Percentiles rank a stretch among this genome's conserved stretches.
Conservation (phyloP, 2,329 filamentous ascomycete species). For the Venturia effusa region DNA sequence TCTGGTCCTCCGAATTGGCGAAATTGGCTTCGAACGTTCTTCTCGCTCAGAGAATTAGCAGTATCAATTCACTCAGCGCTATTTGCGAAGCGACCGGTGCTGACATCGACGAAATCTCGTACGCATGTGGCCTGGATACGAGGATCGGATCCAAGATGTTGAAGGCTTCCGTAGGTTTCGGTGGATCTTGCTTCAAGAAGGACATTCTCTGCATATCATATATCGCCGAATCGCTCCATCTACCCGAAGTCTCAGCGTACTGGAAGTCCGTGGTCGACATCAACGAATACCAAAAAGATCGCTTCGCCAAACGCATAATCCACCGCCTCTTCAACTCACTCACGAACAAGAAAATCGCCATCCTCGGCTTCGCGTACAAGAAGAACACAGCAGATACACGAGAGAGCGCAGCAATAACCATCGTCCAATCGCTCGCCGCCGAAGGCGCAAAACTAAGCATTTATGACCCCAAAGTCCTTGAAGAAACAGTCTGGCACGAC, state of each 20-base stretch:
- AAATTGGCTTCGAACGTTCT: constrained; percentile 72
- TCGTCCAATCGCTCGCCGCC: constrained; percentile 53
- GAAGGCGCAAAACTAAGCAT: constrained; percentile 56
- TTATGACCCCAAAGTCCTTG: constrained; percentile 44
- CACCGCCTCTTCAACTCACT: constrained; percentile 58
- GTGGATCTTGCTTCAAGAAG: constrained; percentile 72
- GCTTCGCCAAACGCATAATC: constrained; percentile 57
- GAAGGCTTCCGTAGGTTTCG: constrained; percentile 67
- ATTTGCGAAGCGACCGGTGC: constrained; percentile 67
- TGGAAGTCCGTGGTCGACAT: constrained; percentile 64
- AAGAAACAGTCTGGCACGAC: constrained; percentile 7
- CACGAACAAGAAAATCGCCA: constrained; percentile 55
- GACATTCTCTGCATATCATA: constrained; percentile 67
- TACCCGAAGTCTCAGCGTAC: constrained; percentile 62
- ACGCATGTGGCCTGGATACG: constrained; percentile 55
- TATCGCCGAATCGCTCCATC: constrained; percentile 56
- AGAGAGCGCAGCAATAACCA: constrained; percentile 57
- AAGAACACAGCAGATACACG: constrained; percentile 66
- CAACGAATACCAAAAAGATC: constrained; percentile 62
- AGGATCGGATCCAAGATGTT: constrained; percentile 61
- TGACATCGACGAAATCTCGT: constrained; percentile 59
- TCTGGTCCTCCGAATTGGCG: constrained; percentile 66
- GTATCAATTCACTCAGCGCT: constrained; percentile 70
- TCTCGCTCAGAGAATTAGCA: constrained; percentile 68
- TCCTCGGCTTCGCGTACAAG: constrained; percentile 70